A percentile compares a stretch with the other conserved stretches of the same genome.
These are phyloP conservation scores for Psilocybe mexicana DNA, from an alignment of 1,284 basidiomycete species.

Conservation along the genomic window DNA sequence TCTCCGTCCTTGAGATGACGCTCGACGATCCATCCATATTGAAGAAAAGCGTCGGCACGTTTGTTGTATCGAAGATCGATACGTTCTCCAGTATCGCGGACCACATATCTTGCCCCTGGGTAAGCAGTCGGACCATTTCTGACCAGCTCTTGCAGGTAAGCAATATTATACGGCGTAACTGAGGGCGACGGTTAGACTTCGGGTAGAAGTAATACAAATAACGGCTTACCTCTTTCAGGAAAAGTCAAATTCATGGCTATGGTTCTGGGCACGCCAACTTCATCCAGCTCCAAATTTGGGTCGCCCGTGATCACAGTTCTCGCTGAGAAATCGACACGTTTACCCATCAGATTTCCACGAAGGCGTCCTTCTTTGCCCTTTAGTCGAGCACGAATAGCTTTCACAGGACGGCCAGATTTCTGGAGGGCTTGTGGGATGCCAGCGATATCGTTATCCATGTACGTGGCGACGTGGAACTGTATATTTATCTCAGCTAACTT, in stretches of 20 bases:
- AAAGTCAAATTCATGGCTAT: constrained; percentile 99
- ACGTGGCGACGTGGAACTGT: constrained; percentile 97
- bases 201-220: background rate
- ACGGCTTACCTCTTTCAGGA: constrained; percentile 85
- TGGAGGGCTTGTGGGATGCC: constrained; percentile 97
- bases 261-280: constrained; percentile 96
- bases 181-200: constrained; percentile 14
- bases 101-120: constrained; percentile 96
- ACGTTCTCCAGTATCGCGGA: constrained; percentile 96
- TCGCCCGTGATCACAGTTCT: constrained; percentile 99
- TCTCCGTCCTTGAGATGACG: constrained; percentile 97
- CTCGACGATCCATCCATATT: constrained; percentile 99
- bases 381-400: constrained; percentile 96
- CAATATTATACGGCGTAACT: constrained; percentile 99
- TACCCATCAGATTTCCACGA: constrained; percentile 98
- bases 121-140: constrained; percentile 95
- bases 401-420: constrained; percentile 97
- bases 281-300: constrained; percentile 94
- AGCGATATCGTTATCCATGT: constrained; percentile 99
- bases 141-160: constrained; percentile 94
- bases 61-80: constrained; percentile 98
- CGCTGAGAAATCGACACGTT: constrained; percentile 99
- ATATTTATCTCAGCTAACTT: constrained; percentile 9
- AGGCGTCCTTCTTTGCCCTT: constrained; percentile 99
- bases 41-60: constrained; percentile 95